These are phyloP conservation scores for Yamadazyma ubonensis DNA, from an alignment of 805 yeast genomes.

Conservation along the genomic window DNA sequence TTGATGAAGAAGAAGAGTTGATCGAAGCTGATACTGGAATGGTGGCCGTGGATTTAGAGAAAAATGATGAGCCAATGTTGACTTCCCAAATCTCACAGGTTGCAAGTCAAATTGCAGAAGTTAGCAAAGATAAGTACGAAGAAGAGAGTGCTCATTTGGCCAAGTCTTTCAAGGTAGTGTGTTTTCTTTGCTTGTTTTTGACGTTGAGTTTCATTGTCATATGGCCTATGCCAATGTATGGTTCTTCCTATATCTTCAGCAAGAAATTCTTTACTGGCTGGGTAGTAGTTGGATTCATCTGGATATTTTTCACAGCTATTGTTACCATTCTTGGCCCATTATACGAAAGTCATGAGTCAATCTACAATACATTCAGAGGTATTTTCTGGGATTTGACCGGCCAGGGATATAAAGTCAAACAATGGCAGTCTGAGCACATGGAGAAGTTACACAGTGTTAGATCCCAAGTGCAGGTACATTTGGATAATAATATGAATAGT, in stretches of 20 bases:
- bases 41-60: slow-evolving; percentile 18
- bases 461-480: slow-evolving; percentile 52
- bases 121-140: slow-evolving; percentile 19
- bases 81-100: slow-evolving; percentile 38
- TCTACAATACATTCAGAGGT: slow-evolving; percentile 66
- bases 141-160: slow-evolving; percentile 53
- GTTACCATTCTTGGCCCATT: slow-evolving; percentile 69
- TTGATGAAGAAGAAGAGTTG: slow-evolving; percentile 68
- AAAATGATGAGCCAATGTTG: slow-evolving; percentile 16
- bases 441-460: slow-evolving; percentile 73
- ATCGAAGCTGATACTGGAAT: slow-evolving; percentile 35
- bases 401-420: slow-evolving; percentile 65
- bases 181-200: slow-evolving; percentile 56
- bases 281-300: slow-evolving; percentile 77
- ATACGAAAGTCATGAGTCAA: slow-evolving; percentile 69
- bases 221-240: slow-evolving; percentile 97
- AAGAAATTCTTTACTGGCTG: slow-evolving; percentile 83
- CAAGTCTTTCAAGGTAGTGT: slow-evolving; percentile 61
- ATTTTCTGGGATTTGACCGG: slow-evolving; percentile 85
- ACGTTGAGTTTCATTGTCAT: slow-evolving; percentile 64
- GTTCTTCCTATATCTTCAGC: slow-evolving; percentile 71
- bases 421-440: slow-evolving; percentile 75
- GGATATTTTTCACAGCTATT: slow-evolving; percentile 70
- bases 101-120: slow-evolving; percentile 37
- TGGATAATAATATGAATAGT: slow-evolving; percentile 12